These are phyloP conservation scores for Erodium moschatum DNA, from an alignment of 441 rosid species.

Conservation along the genomic window DNA sequence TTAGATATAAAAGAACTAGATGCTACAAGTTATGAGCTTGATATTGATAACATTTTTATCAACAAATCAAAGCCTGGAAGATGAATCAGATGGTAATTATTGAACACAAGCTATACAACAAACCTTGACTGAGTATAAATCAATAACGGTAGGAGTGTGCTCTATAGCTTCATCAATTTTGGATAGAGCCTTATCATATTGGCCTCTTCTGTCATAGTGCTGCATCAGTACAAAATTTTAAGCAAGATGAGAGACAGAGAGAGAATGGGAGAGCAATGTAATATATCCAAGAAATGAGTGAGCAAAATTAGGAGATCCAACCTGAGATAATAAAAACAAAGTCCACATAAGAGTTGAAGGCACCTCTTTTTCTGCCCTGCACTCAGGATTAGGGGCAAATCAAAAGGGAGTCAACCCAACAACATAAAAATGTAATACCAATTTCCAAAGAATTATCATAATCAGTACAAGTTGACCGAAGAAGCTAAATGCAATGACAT, in stretches of 20 bases:
- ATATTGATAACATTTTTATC: not conserved
- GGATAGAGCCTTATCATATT: slow-evolving; percentile 59
- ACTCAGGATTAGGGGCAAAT: slow-evolving; percentile 21
- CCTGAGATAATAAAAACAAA: slow-evolving; percentile 96
- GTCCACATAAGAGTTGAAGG: slow-evolving; percentile 92
- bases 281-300: not conserved
- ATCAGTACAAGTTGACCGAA: not conserved
- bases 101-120: slow-evolving; percentile 15
- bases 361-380: slow-evolving; percentile 84
- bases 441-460: not conserved
- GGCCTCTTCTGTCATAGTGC: slow-evolving; percentile 96
- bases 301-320: slow-evolving; percentile 20
- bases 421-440: not conserved
- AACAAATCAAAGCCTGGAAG: too few relatives aligned
- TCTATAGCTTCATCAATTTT: slow-evolving; percentile 88
- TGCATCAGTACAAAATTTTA: slow-evolving; percentile 32
- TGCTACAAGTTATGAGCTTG: not conserved
- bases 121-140: slow-evolving; percentile 91
- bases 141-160: slow-evolving; percentile 97
- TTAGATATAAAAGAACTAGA: too few relatives aligned
- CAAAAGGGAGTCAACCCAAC: not conserved
- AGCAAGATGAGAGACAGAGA: slow-evolving; percentile 12
- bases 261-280: not conserved
- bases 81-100: not conserved
- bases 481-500: too few relatives aligned